Conservation (phyloP, 331 rosid species). For the Spiraea crenata region DNA sequence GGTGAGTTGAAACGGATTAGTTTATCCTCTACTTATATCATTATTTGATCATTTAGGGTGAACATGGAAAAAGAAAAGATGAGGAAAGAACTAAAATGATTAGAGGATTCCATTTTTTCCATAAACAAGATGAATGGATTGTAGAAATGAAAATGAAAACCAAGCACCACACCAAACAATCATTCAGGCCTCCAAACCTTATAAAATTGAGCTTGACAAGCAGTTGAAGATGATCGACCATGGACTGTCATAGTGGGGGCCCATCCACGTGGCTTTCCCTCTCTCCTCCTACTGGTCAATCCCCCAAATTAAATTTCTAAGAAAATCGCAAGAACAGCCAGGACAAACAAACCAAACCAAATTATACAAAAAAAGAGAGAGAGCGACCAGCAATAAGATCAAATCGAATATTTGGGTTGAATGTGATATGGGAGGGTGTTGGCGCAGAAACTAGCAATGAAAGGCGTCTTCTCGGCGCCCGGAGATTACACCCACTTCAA, state of each 20-base stretch:
- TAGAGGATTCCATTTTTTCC: no score
- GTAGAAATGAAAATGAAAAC: not conserved
- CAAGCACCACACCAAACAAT: not conserved
- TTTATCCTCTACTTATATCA: no score
- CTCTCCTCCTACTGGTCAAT: conserved; percentile 22
- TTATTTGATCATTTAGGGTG: no score
- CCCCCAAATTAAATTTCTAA: conserved; percentile 16
- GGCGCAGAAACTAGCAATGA: conserved; percentile 53
- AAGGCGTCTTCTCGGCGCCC: conserved; percentile 96
- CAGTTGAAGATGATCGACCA: conserved; percentile 22
- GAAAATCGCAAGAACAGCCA: conserved; percentile 7
- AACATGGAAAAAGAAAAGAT: no score
- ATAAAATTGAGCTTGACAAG: conserved; percentile 20
- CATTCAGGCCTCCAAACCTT: not conserved
- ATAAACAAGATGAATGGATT: no score
- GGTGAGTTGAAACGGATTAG: no score
- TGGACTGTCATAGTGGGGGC: conserved; percentile 25
- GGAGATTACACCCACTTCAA: conserved; percentile 98
- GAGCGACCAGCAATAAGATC: conserved; percentile 22
- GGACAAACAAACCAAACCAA: conserved; percentile 7
- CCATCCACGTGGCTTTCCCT: conserved; percentile 41
- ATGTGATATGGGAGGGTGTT: conserved; percentile 34
- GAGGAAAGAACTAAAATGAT: no score
- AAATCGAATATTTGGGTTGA: conserved; percentile 26
- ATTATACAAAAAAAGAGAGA: not conserved